phyloP scores from a whole-genome alignment of 2,329 filamentous ascomycete species.

The Grosmannia huntii region DNA sequence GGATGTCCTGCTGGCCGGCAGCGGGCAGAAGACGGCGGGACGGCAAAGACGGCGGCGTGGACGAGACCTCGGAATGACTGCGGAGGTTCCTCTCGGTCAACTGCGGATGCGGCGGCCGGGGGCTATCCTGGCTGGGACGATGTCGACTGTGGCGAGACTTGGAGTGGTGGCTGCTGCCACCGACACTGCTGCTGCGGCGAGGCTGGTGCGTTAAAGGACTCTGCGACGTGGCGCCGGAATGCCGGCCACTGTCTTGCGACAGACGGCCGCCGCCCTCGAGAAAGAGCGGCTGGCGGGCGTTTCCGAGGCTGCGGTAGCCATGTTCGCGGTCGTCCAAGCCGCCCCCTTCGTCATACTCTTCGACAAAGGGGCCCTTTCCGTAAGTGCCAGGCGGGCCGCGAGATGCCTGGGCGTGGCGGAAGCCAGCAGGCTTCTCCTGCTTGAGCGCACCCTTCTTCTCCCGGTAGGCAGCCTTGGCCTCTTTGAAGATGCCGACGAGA shows the following conservation, averaged over 20 bases:
- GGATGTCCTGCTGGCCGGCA: background rate
- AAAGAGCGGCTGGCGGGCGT: constrained; percentile 10
- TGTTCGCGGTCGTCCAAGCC: constrained; percentile 11
- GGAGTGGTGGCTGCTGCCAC: constrained; percentile 10
- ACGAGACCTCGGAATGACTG: constrained; percentile 38
- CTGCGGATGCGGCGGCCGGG: constrained; percentile 19
- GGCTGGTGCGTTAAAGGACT: constrained; percentile 22
- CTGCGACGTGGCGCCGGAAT: constrained; percentile 19
- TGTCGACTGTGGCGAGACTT: background rate
- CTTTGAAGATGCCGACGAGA: constrained; percentile 79
- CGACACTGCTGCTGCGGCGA: constrained; percentile 19
- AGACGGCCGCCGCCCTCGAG: constrained; percentile 17
- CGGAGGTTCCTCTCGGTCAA: constrained; percentile 41
- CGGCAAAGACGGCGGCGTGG: constrained; percentile 28
- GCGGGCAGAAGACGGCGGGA: background rate
- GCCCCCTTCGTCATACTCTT: constrained; percentile 16
- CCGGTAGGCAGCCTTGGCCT: constrained; percentile 76
- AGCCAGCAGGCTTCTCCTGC: constrained; percentile 36
- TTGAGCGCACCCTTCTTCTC: constrained; percentile 77
- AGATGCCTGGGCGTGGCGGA: constrained; percentile 48
- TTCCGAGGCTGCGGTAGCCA: constrained; percentile 5
- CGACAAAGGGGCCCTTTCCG: constrained; percentile 16
- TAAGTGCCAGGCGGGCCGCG: constrained; percentile 19
- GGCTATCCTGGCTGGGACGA: background rate
- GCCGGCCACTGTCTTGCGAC: constrained; percentile 15